Base-by-base conservation (phyloP, 108 stramenopile genomes). In the Skeletonema grethae region DNA sequence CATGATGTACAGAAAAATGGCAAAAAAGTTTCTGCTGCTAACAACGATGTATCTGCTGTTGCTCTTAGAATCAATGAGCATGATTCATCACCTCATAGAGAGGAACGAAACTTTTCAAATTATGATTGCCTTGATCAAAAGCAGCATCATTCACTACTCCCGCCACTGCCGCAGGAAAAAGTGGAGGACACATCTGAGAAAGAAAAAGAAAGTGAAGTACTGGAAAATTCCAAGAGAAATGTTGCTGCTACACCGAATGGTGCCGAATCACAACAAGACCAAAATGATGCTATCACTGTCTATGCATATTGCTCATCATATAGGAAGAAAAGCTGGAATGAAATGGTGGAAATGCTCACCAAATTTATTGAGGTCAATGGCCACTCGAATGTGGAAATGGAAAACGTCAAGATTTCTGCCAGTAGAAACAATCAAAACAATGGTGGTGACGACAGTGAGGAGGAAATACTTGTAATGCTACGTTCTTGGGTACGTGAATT, bases 401-500 rank as follows among this genome's bases (percentile, higher is more conserved):
- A 66, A 29, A 66, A 50, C 53, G 29, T 66, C 28, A 32, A 66
- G 29, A 29, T 48, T 28, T 48, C 28, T 15, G 34, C 7, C n/a
- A 24, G 15, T 38, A 12, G 10, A 13, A 3, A 28, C 36, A 46
- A 31, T 12, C 12, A 7, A 0, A 57, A 5, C 36, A 2, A 20
- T 28, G 36, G 13, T 24, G 22, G 6, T 36, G 15, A 10, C 11
- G 28, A 15, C 5, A 57, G 25, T 24, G 56, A 43, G 5, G 61
- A 61, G 5, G 60, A 70, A 34, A 18, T 22, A 0, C 50, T 32
- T 48, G 45, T 73, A 13, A 65, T 73, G 30, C 57, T 65, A 18
- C 57, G 39, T 16, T 73, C 72, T 8, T 73, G 72, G 72, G 61
- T 73, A 4, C 61, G 64, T 56, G 72, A 73, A 57, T 28, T 73